Evolutionary conservation across 371 early-diverging fungal species (phyloP).

Genomic region (Batkoa obscura): DNA sequence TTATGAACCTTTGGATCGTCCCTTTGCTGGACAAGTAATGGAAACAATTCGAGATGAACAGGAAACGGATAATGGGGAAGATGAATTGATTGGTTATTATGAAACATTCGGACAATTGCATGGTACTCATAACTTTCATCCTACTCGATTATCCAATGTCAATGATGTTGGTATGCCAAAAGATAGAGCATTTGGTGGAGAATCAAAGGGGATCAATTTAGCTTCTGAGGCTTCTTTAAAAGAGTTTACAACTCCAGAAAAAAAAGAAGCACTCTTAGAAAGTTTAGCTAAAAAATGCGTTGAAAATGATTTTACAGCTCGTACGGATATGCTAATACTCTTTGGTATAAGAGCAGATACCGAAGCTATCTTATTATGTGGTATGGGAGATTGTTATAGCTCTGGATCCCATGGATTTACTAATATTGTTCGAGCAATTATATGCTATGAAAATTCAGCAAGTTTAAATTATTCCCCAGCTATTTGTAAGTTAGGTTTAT

Average conservation of each 20-base stretch:
- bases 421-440: conserved; percentile 9
- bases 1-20: not conserved
- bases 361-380: not conserved
- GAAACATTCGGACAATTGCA: not conserved
- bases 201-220: not conserved
- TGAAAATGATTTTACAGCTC: not conserved
- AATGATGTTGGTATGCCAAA: not conserved
- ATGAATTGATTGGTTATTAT: not conserved
- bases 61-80: conserved; percentile 9
- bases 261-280: not conserved
- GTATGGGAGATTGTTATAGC: not conserved
- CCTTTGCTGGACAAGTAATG: not conserved
- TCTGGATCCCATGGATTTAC: not conserved
- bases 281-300: not conserved
- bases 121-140: not conserved
- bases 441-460: conserved; percentile 22
- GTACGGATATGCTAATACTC: not conserved
- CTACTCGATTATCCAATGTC: not conserved
- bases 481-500: conserved; percentile 24
- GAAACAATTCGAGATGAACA: conserved; percentile 6
- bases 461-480: conserved; percentile 16
- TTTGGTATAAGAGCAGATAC: not conserved
- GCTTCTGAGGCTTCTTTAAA: not conserved
- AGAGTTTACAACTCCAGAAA: not conserved
- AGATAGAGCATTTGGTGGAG: not conserved